Evolutionary conservation across 768 basidiomycete species (phyloP).

Genomic region (Amanita polypyramis): DNA sequence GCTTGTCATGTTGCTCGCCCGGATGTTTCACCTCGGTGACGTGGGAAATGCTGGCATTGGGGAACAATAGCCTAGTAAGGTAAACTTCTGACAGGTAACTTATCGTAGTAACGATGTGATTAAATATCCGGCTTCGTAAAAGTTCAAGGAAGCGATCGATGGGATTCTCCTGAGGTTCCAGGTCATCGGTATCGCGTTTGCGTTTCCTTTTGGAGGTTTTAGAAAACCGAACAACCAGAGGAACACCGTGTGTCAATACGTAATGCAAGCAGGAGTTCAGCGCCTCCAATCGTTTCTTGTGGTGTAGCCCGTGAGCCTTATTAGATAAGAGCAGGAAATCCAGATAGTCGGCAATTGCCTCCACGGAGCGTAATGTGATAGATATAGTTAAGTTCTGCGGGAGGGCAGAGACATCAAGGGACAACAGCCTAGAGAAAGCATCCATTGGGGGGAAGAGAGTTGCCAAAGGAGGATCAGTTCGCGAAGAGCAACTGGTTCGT

Average conservation of each 20-base stretch:
- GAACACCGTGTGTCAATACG: slow-evolving; percentile 12
- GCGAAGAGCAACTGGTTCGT: background rate
- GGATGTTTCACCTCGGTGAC: background rate
- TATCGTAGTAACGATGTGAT: background rate
- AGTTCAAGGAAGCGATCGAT: background rate
- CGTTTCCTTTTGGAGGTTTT: background rate
- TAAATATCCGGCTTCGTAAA: slow-evolving; percentile 2
- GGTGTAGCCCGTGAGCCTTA: background rate
- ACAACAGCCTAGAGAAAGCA: slow-evolving; percentile 18
- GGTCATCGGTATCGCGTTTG: background rate
- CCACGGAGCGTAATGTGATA: slow-evolving; percentile 19
- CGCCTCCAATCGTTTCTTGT: slow-evolving; percentile 14
- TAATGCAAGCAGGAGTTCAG: slow-evolving; percentile 12
- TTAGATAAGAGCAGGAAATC: slow-evolving; percentile 1
- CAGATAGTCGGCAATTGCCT: slow-evolving; percentile 15
- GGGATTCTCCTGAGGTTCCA: background rate
- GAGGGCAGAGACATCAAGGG: slow-evolving; percentile 14
- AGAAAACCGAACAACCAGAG: slow-evolving; percentile 9
- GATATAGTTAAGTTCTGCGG: slow-evolving; percentile 18
- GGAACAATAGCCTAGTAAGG: slow-evolving; percentile 7
- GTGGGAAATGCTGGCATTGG: background rate
- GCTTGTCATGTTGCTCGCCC: background rate
- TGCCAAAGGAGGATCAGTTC: slow-evolving; percentile 8
- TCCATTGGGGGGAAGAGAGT: slow-evolving; percentile 20
- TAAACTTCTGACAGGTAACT: background rate